phyloP scores from a whole-genome alignment of 192 early-diverging fungal genomes.

The Podila epigama region DNA sequence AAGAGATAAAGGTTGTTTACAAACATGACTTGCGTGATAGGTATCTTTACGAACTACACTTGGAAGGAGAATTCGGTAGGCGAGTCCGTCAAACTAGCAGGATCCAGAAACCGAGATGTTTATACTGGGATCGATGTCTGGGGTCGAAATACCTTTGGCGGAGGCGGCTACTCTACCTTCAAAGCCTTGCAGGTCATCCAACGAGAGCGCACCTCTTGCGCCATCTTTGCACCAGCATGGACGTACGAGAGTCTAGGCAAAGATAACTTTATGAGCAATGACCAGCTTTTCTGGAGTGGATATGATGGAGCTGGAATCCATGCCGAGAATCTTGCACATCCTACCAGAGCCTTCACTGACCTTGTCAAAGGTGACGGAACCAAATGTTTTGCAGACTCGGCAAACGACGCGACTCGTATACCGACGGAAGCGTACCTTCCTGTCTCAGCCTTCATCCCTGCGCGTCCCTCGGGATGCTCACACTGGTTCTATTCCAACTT shows the following conservation, averaged over 20 bases:
- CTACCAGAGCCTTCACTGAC: neutral
- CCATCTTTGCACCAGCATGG: slow-evolving; percentile 74
- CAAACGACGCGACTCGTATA: slow-evolving; percentile 1
- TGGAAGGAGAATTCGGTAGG: slow-evolving; percentile 37
- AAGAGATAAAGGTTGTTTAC: too few species aligned
- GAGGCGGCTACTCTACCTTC: slow-evolving; percentile 22
- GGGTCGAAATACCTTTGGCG: slow-evolving; percentile 54
- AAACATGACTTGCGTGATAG: slow-evolving; percentile 4
- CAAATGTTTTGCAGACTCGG: neutral
- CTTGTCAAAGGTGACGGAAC: neutral
- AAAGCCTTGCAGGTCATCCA: slow-evolving; percentile 61
- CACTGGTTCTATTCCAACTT: slow-evolving; percentile 62
- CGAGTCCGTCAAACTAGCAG: slow-evolving; percentile 43
- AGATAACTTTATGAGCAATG: slow-evolving; percentile 54
- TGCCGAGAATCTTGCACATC: slow-evolving; percentile 14
- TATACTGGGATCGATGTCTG: slow-evolving; percentile 74
- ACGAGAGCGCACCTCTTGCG: slow-evolving; percentile 52
- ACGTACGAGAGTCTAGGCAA: slow-evolving; percentile 63
- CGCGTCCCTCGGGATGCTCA: slow-evolving; percentile 43
- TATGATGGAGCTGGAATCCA: slow-evolving; percentile 13
- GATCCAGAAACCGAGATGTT: slow-evolving; percentile 51
- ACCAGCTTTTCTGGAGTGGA: slow-evolving; percentile 64
- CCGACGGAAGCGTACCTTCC: slow-evolving; percentile 30
- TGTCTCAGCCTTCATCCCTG: slow-evolving; percentile 52
- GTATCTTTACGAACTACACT: slow-evolving; percentile 39